Base-by-base conservation (phyloP, 345 rosid genomes). In the Euphorbia lathyris region DNA sequence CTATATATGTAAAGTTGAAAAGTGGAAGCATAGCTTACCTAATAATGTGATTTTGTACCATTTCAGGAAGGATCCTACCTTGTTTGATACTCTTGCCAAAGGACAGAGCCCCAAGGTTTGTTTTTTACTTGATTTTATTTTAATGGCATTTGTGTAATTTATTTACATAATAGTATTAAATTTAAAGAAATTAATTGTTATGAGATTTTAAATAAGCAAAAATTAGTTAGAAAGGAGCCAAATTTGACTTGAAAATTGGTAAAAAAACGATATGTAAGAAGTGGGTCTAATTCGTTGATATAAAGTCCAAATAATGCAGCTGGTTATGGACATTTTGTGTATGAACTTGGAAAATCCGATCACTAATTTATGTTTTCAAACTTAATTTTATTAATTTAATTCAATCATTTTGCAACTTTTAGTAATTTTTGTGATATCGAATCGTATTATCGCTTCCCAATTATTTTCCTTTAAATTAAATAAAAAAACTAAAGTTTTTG, bases 101-200 rank as follows among this genome's bases (percentile, higher is more conserved):
- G 89, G 85, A 62, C 99, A 95, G 78, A 83, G 83, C 63, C 99
- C 99, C 17, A 90, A 95, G 98, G 97, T 92, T 52, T 5, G 79
- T 58, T 11, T 58, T 11, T 60, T 73, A 25, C 11, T 29, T 50
- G 36, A 45, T 29, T 34, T 25, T 20, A 50, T 2, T 6, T 7
- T 56, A 11, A 59, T 29, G 42, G 10, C 63, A 32, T 30, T 59
- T 17, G 10, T 59, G 10, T 59, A 30, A 16, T 30, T 29, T 13
- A 32, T 14, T 59, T 14, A 16, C 9, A 59, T 1, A 30, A 27
- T 17, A 34, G n/a, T 23, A 23, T 27, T 26, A 26, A 58, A 29
- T 58, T 14, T 3, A 5, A 1, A 3, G 26, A 20, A 7, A 53
- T 20, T 3, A 20, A 22, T 53, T n/a, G 12, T 16, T 5, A 51